Percentiles rank a stretch among this genome's conserved stretches.
Conservation (phyloP, 2,329 filamentous ascomycete species). For the Chaetothyriales sp. region DNA sequence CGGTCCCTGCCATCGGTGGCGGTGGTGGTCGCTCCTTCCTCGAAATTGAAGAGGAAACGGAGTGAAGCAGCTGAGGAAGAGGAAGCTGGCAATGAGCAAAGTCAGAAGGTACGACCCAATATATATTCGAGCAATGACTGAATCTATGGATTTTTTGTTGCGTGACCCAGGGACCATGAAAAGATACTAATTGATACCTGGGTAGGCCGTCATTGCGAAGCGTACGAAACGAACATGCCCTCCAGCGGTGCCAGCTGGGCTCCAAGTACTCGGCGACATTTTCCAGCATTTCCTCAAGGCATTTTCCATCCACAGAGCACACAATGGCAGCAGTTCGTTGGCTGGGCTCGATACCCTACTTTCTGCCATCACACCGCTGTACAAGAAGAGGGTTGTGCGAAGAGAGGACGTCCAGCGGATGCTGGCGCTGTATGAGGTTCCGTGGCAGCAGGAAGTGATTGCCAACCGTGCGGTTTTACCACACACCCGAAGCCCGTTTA, state of each 20-base stretch:
- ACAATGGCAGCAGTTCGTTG: constrained; percentile 48
- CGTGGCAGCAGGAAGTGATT: background rate
- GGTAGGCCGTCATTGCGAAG: background rate
- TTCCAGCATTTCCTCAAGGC: constrained; percentile 44
- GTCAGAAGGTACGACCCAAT: background rate
- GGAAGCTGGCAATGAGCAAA: background rate
- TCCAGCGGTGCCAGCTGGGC: background rate
- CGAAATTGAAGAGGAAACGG: background rate
- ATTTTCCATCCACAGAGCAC: constrained; percentile 52
- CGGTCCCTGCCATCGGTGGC: no score
- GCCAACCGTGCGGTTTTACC: constrained; percentile 3
- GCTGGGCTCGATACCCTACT: constrained; percentile 48
- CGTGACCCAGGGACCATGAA: no score
- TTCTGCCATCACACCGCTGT: constrained; percentile 49
- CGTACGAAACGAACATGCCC: background rate
- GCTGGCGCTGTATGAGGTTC: constrained; percentile 43
- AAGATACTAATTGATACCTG: background rate
- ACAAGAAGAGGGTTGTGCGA: constrained; percentile 55
- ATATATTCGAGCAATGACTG: background rate
- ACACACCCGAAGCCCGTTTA: constrained; percentile 22
- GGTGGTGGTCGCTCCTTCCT: background rate
- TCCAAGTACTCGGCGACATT: constrained; percentile 5
- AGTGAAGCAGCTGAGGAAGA: background rate
- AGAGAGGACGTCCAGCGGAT: constrained; percentile 51
- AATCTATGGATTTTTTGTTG: no score